Conservation (phyloP, 306 rosid species). For the Luffa acutangula region DNA sequence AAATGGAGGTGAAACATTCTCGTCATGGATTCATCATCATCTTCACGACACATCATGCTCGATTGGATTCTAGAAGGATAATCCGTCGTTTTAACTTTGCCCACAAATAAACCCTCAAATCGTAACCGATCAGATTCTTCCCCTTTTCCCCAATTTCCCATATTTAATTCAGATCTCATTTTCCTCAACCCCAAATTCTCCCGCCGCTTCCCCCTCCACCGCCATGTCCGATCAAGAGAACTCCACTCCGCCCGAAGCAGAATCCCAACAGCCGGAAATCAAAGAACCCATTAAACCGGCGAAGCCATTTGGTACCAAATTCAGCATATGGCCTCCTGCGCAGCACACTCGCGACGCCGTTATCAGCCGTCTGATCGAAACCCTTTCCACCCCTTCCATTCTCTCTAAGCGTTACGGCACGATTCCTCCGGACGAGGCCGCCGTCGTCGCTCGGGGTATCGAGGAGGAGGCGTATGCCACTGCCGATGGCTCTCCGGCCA, state of each 20-base stretch:
- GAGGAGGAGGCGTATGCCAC: slow-evolving; percentile 61
- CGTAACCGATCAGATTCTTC: not conserved
- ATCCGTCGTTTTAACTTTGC: not conserved
- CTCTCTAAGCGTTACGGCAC: slow-evolving; percentile 95
- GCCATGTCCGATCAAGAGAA: not conserved
- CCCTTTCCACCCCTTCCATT: slow-evolving; percentile 66
- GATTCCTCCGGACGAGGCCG: slow-evolving; percentile 46
- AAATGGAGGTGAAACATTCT: not conserved
- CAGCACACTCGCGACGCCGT: slow-evolving; percentile 94
- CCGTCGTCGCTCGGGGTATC: slow-evolving; percentile 43
- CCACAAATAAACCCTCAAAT: not conserved
- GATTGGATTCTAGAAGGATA: not conserved
- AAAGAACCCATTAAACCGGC: not conserved
- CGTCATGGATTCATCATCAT: not conserved
- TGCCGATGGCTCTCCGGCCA: slow-evolving; percentile 41
- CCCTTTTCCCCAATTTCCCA: not conserved
- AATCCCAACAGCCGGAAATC: not conserved
- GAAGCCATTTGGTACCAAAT: slow-evolving; percentile 24
- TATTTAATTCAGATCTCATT: slow-evolving; percentile 5
- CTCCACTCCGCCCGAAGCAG: not conserved
- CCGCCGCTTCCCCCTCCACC: not conserved
- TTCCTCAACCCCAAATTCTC: not conserved
- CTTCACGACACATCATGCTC: not conserved
- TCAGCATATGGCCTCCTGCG: slow-evolving; percentile 94
- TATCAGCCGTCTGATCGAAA: slow-evolving; percentile 59